Conservation (phyloP, 805 yeast species). For the Candida lessepsii region DNA sequence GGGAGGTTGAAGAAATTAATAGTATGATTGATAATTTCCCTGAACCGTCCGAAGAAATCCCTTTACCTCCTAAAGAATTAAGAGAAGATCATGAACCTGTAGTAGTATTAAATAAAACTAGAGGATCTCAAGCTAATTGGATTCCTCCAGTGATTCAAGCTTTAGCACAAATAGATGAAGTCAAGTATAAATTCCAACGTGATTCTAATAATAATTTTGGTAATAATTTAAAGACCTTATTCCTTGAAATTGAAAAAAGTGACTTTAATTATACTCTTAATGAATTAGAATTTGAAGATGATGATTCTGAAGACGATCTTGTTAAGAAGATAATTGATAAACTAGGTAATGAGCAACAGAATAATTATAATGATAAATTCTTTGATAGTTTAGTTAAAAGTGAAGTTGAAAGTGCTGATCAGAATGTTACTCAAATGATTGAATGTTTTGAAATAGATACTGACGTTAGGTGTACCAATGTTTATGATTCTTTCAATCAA, state of each 20-base stretch:
- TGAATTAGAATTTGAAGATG: constrained; percentile 12
- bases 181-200: constrained; percentile 8
- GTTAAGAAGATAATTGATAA: constrained; percentile 18
- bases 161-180: constrained; percentile 13
- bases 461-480: constrained; percentile 24
- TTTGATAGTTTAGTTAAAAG: constrained; percentile 23
- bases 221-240: not conserved
- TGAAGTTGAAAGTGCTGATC: constrained; percentile 22
- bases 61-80: constrained; percentile 4
- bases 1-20: not conserved
- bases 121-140: constrained; percentile 6
- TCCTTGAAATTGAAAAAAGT: constrained; percentile 5
- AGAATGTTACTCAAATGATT: constrained; percentile 17
- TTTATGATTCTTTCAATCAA: constrained; percentile 34
- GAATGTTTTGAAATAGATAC: constrained; percentile 32
- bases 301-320: constrained; percentile 19
- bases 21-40: not conserved
- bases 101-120: constrained; percentile 7
- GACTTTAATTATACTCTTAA: constrained; percentile 9
- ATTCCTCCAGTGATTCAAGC: constrained; percentile 10
- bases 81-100: constrained; percentile 8
- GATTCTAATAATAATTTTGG: constrained; percentile 4
- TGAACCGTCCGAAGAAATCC: not conserved
- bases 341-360: constrained; percentile 9
- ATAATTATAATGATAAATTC: constrained; percentile 5